Percentiles rank a stretch among this genome's conserved stretches.
Conservation (phyloP, 1,139 yeast species). For the Yamadazyma diospyri region DNA sequence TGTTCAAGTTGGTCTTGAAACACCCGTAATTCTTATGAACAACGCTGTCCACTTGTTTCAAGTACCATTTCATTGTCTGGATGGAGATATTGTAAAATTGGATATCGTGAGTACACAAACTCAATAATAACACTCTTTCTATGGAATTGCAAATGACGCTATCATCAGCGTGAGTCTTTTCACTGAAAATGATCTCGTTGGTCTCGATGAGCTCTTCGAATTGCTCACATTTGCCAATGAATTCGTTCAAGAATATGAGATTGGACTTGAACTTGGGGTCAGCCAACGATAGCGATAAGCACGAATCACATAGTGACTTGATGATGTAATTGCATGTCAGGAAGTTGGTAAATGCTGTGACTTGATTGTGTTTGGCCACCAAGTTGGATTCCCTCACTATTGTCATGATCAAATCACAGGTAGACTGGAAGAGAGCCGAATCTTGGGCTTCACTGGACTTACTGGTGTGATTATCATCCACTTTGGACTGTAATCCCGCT, state of each 20-base stretch:
- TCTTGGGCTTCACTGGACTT: conserved; percentile 13
- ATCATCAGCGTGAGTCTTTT: conserved; percentile 14
- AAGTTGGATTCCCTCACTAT: conserved; percentile 22
- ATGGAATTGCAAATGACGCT: conserved; percentile 12
- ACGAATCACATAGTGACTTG: conserved; percentile 35
- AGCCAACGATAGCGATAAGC: conserved; percentile 31
- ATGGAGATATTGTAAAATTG: conserved; percentile 54
- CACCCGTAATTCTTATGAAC: conserved; percentile 8
- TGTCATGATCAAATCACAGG: conserved; percentile 32
- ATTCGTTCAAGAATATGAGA: conserved; percentile 35
- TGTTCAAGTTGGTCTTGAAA: conserved; percentile 26
- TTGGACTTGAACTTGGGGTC: conserved; percentile 38
- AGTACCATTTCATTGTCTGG: conserved; percentile 44
- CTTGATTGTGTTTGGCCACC: conserved; percentile 18
- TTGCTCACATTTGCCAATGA: conserved; percentile 19
- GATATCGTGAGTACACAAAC: conserved; percentile 55
- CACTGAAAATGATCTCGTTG: conserved; percentile 21
- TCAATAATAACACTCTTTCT: conserved; percentile 47
- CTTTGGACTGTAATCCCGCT: conserved; percentile 28
- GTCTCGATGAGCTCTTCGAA: conserved; percentile 19
- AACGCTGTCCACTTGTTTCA: conserved; percentile 28
- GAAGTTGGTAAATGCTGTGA: conserved; percentile 26
- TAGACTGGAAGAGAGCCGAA: conserved; percentile 30
- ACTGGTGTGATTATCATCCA: not conserved
- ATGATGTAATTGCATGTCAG: conserved; percentile 32